phyloP scores from a whole-genome alignment of 331 rosid genomes.

The Telfairia occidentalis region DNA sequence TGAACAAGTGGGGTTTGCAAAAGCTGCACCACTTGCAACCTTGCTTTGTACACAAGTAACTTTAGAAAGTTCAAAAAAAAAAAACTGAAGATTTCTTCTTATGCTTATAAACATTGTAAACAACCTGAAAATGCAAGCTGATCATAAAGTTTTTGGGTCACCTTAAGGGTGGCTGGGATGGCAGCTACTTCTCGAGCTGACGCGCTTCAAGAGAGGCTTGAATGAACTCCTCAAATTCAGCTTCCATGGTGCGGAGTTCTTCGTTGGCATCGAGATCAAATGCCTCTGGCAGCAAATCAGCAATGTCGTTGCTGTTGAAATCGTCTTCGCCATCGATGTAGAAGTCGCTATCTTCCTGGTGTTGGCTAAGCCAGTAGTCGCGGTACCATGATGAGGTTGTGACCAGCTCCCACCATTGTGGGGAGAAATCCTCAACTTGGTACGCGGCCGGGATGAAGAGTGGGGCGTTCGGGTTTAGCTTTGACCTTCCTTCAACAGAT shows the following conservation, averaged over 20 bases:
- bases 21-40: slow-evolving; percentile 18
- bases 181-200: slow-evolving; percentile 27
- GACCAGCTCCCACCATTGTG: slow-evolving; percentile 88
- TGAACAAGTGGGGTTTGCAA: not conserved
- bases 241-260: slow-evolving; percentile 41
- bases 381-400: slow-evolving; percentile 75
- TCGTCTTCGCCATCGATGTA: slow-evolving; percentile 24
- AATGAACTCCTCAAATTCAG: slow-evolving; percentile 70
- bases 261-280: slow-evolving; percentile 60
- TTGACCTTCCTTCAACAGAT: slow-evolving; percentile 50
- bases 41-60: slow-evolving; percentile 54
- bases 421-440: slow-evolving; percentile 89
- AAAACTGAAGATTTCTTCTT: slow-evolving; percentile 11
- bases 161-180: slow-evolving; percentile 24
- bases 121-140: slow-evolving; percentile 21
- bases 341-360: slow-evolving; percentile 41
- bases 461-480: slow-evolving; percentile 76
- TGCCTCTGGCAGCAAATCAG: slow-evolving; percentile 53
- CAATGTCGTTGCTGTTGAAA: slow-evolving; percentile 17
- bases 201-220: slow-evolving; percentile 30
- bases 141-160: slow-evolving; percentile 2
- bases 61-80: slow-evolving; percentile 20
- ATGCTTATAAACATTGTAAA: slow-evolving; percentile 20
- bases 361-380: slow-evolving; percentile 75
- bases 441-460: slow-evolving; percentile 68